These are phyloP conservation scores for Apostasia ramifera DNA, from an alignment of 106 monocot genomes.

Conservation along the genomic window DNA sequence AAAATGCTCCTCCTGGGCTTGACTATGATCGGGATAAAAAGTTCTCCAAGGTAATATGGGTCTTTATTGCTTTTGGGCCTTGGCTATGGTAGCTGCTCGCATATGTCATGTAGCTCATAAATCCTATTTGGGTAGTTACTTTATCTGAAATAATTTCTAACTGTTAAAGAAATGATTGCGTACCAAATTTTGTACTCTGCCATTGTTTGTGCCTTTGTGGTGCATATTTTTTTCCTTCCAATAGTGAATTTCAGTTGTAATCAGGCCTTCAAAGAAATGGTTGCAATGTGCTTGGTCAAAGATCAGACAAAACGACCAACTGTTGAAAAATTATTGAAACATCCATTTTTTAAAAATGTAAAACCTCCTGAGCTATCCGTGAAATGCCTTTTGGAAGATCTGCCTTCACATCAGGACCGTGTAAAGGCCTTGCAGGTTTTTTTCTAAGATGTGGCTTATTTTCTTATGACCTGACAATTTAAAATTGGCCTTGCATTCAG, in stretches of 20 bases:
- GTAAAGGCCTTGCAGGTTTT: conserved; percentile 88
- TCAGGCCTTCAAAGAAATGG: conserved; percentile 99
- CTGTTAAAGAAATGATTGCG: too few species aligned
- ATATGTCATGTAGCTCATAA: not conserved
- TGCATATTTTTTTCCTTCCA: conserved; percentile 31
- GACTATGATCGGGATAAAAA: conserved; percentile 53
- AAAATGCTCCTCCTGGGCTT: conserved; percentile 65
- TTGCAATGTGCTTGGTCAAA: conserved; percentile 99
- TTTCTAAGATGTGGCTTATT: not conserved
- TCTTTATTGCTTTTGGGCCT: conserved; percentile 2
- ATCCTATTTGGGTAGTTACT: too few species aligned
- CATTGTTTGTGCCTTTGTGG: conserved; percentile 2
- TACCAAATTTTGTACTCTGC: too few species aligned
- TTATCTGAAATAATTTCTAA: too few species aligned
- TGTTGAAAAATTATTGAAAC: conserved; percentile 82
- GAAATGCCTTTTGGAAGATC: conserved; percentile 52
- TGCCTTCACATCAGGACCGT: conserved; percentile 94
- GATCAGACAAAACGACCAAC: conserved; percentile 98
- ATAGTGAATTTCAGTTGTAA: conserved; percentile 63
- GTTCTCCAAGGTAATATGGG: conserved; percentile 52
- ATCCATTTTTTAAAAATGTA: conserved; percentile 77
- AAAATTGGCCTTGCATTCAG: not conserved
- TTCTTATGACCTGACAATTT: not conserved
- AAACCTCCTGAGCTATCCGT: conserved; percentile 74
- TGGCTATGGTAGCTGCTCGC: not conserved